These are phyloP conservation scores for Croton setiger DNA, from an alignment of 441 rosid genomes.

Conservation along the genomic window DNA sequence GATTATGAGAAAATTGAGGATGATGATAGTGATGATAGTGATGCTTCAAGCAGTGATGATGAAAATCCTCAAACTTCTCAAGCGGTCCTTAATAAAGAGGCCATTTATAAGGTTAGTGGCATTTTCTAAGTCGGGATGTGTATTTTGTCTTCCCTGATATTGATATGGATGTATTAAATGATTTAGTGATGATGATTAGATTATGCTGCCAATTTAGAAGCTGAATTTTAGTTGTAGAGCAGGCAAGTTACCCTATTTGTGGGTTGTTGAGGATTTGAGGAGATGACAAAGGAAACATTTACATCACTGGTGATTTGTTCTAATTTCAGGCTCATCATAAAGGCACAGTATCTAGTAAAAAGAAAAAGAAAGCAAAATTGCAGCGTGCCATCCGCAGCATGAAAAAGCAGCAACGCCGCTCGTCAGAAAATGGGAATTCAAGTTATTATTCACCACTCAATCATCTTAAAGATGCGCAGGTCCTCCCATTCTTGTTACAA, in stretches of 20 bases:
- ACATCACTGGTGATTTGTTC: slow-evolving; percentile 12
- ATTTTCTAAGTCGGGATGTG: background rate
- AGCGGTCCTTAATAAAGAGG: slow-evolving; percentile 53
- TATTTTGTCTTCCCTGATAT: background rate
- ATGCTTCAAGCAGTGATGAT: slow-evolving; percentile 74
- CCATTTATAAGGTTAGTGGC: slow-evolving; percentile 71
- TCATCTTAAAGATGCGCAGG: slow-evolving; percentile 91
- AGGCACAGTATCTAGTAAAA: slow-evolving; percentile 89
- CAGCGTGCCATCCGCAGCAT: slow-evolving; percentile 75
- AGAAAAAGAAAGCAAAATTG: slow-evolving; percentile 94
- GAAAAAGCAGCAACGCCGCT: slow-evolving; percentile 70
- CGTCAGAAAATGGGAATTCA: slow-evolving; percentile 44
- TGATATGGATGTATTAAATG: background rate
- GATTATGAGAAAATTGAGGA: slow-evolving; percentile 84
- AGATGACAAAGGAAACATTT: background rate
- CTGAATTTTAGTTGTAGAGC: background rate
- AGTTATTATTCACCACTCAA: slow-evolving; percentile 74
- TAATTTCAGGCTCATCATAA: slow-evolving; percentile 64
- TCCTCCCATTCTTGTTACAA: slow-evolving; percentile 25
- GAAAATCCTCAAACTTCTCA: slow-evolving; percentile 47
- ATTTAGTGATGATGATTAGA: background rate
- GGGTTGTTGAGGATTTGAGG: background rate
- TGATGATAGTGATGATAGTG: slow-evolving; percentile 57
- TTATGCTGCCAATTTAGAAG: background rate
- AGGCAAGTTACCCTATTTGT: background rate